Evolutionary conservation across 2,329 filamentous ascomycete genomes (phyloP), one percentile per base, ranked within the genome.

Genomic region (Cordyceps cicadae): DNA sequence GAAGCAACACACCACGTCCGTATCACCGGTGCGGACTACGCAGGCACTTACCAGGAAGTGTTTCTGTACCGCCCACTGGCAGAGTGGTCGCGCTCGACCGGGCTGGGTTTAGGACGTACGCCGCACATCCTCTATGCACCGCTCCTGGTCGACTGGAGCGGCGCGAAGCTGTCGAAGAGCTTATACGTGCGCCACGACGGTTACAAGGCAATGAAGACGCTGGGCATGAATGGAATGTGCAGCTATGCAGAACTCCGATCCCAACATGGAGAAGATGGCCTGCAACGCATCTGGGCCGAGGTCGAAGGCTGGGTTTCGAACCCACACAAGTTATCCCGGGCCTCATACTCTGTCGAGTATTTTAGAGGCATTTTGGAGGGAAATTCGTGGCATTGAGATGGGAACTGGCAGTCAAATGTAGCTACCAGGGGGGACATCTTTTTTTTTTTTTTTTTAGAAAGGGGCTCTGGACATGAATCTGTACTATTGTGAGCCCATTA

Each of bases 91-190:
- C n/a, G n/a, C n/a, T n/a, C n/a, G n/a, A n/a, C n/a, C n/a, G n/a
- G n/a, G n/a, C n/a, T n/a, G n/a, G n/a, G n/a, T n/a, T n/a, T n/a
- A n/a, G n/a, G n/a, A n/a, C n/a, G n/a, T n/a, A n/a, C n/a, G n/a
- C n/a, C n/a, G n/a, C n/a, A n/a, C n/a, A n/a, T n/a, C n/a, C n/a
- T n/a, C n/a, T n/a, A n/a, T n/a, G n/a, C n/a, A n/a, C n/a, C n/a
- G n/a, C n/a, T n/a, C n/a, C n/a, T 61, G 46, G 55, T 62, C 14
- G 59, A 63, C 45, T 62, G 59, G 59, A 62, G 62, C 29, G 62
- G 49, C 6, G 49, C 62, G 24, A 61, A 62, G 59, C 62, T 61
- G 8, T 63, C 60, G 6, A 60, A 62, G 15, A 34, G n/a, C n/a
- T 34, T 63, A 1, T 62, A 62, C 34, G 49, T 59, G 34, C 41